Evolutionary conservation across 1,284 basidiomycete genomes (phyloP), one percentile per base, ranked within the genome.

Genomic region (Cystobasidium slooffiae): DNA sequence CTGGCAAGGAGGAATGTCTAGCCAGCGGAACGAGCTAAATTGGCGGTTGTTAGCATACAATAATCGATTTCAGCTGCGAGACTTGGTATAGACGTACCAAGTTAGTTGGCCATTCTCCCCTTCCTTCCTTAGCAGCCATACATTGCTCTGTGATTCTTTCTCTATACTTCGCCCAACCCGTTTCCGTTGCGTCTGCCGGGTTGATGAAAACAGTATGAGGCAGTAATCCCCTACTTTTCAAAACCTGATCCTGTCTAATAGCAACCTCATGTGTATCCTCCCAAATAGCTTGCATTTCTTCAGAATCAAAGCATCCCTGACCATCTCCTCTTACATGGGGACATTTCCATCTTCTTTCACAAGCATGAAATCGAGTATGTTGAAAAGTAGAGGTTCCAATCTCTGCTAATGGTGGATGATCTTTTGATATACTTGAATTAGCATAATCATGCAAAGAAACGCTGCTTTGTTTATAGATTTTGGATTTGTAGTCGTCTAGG

Each of bases 281-380:
- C 70, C 70, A 73, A 14, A 31, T 43, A 16, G 43, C 59, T 49
- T 76, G 75, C 76, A 72, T 39, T 39, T 55, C 44, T 6, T 73
- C 72, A 0, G 77, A 64, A 16, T 63, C 68, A 51, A 65, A 78
- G 43, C 76, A 78, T 4, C 79, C 80, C 2, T 55, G 44, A 1
- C 78, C 79, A 31, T 76, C 68, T 3, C 52, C 72, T 77, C 79
- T 79, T 3, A 77, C 75, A 7, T 65, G 47, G 3, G 86, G 82
- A 80, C 94, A 97, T 16, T 90, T 87, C 79, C 89, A 85, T 68
- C 88, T 89, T 0, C 91, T 87, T 79, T 97, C 94, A 79, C 94
- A 97, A 0, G 94, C 93, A 80, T 97, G 94, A 79, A 97, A 96
- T 0, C 93, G 88, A 0, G 91, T 91, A 0, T 83, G 81, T 0